A percentile compares a stretch with the other conserved stretches of the same genome.
Evolutionary conservation across 2,329 filamentous ascomycete species (phyloP).

Genomic region (Talaromyces sp.): DNA sequence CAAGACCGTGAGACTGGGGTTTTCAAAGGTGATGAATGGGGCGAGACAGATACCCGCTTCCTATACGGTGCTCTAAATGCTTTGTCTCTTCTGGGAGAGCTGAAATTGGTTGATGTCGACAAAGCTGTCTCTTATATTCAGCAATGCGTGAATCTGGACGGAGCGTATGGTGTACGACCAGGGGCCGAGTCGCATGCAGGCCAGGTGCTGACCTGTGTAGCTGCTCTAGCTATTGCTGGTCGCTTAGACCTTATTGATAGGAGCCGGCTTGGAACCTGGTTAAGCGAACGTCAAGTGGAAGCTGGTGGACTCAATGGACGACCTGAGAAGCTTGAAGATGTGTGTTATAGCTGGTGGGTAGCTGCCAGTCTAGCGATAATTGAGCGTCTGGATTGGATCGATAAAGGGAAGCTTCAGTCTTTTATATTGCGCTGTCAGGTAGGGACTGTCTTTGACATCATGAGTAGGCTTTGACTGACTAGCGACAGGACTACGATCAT

Average conservation of each 20-base stretch:
- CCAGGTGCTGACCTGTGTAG: slow-evolving; percentile 93
- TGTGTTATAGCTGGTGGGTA: slow-evolving; percentile 99
- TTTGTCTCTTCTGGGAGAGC: slow-evolving; percentile 73
- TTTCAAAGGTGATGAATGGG: slow-evolving; percentile 94
- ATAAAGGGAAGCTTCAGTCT: slow-evolving; percentile 68
- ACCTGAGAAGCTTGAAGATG: slow-evolving; percentile 92
- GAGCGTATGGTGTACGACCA: slow-evolving; percentile 84
- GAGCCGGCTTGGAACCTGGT: slow-evolving; percentile 80
- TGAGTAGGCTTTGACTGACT: slow-evolving; percentile 18
- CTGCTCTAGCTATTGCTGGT: slow-evolving; percentile 77
- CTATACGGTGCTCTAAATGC: slow-evolving; percentile 87
- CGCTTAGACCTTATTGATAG: slow-evolving; percentile 77
- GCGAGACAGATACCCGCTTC: slow-evolving; percentile 92
- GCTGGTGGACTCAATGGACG: slow-evolving; percentile 88
- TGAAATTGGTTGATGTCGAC: slow-evolving; percentile 71
- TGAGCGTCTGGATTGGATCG: slow-evolving; percentile 85
- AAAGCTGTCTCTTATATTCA: slow-evolving; percentile 77
- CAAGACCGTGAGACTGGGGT: slow-evolving; percentile 80
- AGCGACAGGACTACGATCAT: slow-evolving; percentile 63
- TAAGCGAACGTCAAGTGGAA: slow-evolving; percentile 86
- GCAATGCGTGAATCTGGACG: slow-evolving; percentile 88
- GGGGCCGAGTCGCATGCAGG: slow-evolving; percentile 93
- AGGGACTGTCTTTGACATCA: slow-evolving; percentile 19
- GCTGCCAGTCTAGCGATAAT: slow-evolving; percentile 89
- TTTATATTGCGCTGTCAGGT: slow-evolving; percentile 88